A percentile compares a stretch with the other conserved stretches of the same genome.
These are phyloP conservation scores for Candida sp. DNA, from an alignment of 1,139 yeast species.

Conservation along the genomic window DNA sequence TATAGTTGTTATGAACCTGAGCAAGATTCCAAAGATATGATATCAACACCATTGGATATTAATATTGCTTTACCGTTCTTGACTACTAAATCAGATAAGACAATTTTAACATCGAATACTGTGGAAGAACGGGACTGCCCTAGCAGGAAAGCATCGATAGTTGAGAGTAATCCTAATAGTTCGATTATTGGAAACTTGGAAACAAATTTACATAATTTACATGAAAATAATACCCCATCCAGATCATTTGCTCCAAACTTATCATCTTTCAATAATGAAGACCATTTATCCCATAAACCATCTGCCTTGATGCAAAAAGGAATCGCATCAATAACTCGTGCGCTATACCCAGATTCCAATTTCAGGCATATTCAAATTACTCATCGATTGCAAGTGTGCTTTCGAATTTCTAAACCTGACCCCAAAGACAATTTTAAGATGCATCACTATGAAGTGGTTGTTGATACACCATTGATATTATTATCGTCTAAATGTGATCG, in stretches of 20 bases:
- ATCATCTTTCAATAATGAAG: conserved; percentile 14
- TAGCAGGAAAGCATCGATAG: conserved; percentile 22
- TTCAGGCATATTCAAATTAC: conserved; percentile 66
- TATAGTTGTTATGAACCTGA: conserved; percentile 51
- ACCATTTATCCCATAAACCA: conserved; percentile 11
- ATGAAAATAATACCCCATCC: conserved; percentile 13
- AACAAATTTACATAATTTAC: conserved; percentile 33
- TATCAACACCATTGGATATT: conserved; percentile 45
- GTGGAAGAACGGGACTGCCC: conserved; percentile 6
- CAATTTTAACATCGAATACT: conserved; percentile 16
- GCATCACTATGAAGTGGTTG: conserved; percentile 86
- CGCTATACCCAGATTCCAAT: conserved; percentile 66
- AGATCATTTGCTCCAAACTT: conserved; percentile 6
- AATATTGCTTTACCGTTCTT: conserved; percentile 45
- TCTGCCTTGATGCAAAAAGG: conserved; percentile 36
- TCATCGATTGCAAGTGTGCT: conserved; percentile 76
- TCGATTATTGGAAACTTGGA: conserved; percentile 36
- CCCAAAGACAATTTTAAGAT: conserved; percentile 52
- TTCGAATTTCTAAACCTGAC: conserved; percentile 70
- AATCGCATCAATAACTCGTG: conserved; percentile 31
- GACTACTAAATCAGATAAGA: conserved; percentile 39
- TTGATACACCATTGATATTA: conserved; percentile 78
- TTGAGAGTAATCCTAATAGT: conserved; percentile 6
- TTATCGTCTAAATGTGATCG: conserved; percentile 70
- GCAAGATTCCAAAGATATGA: conserved; percentile 18